A percentile compares a stretch with the other conserved stretches of the same genome.
Evolutionary conservation across 495 filamentous ascomycete species (phyloP).

Genomic region (Neurospora sp.): DNA sequence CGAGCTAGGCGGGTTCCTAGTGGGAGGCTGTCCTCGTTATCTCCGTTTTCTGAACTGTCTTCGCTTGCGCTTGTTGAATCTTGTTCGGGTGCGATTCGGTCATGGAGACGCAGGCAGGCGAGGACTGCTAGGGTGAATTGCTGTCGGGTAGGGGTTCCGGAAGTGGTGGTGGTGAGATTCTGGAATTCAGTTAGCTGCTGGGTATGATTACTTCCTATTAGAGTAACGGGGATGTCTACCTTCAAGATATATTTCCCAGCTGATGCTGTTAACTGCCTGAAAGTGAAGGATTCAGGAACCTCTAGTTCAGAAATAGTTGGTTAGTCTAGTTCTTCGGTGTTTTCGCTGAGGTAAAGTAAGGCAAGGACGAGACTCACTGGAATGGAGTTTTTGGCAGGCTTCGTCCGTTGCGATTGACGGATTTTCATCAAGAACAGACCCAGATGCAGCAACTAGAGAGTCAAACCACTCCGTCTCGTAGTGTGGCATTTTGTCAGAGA

Average conservation of each 20-base stretch:
- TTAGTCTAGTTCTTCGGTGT: not conserved
- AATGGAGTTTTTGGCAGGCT: not conserved
- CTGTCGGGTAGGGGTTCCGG: not conserved
- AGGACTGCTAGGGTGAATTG: slow-evolving; percentile 6
- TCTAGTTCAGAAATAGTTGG: not conserved
- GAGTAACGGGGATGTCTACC: not conserved
- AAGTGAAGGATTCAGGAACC: slow-evolving; percentile 4
- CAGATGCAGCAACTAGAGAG: not conserved
- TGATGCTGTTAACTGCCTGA: not conserved
- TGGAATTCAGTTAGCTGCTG: not conserved
- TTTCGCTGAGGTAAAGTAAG: not conserved
- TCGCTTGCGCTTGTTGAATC: not conserved
- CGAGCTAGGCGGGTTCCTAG: not conserved
- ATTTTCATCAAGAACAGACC: not conserved
- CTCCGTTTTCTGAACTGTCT: not conserved
- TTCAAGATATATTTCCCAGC: not conserved
- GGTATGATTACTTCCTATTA: not conserved
- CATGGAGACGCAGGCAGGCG: slow-evolving; percentile 1
- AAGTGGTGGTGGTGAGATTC: not conserved
- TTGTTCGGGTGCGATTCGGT: not conserved
- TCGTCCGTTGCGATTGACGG: not conserved
- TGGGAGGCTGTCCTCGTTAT: not conserved
- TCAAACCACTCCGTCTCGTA: slow-evolving; percentile 8
- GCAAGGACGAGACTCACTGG: not conserved
- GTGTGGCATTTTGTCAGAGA: not conserved